Evolutionary conservation across 1,284 basidiomycete species (phyloP).

Genomic region (Austroboletus rostrupii): DNA sequence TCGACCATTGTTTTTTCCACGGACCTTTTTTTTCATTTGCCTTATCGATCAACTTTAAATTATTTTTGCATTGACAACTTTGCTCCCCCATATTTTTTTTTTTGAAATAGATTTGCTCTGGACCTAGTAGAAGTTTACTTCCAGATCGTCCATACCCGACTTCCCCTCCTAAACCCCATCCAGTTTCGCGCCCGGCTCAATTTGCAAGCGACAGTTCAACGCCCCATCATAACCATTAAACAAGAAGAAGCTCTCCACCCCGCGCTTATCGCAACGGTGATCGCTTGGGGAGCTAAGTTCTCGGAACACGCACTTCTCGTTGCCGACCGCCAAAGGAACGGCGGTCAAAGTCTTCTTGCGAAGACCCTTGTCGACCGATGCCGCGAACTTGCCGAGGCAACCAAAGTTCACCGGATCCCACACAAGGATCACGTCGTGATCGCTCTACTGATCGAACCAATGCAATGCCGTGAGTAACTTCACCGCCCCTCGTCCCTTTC

Average conservation of each 20-base stretch:
- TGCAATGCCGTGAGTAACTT: conserved; percentile 71
- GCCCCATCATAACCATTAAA: conserved; percentile 16
- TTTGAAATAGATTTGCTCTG: conserved; percentile 64
- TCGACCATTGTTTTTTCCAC: conserved; percentile 6
- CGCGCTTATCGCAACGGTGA: conserved; percentile 78
- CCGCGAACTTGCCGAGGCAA: conserved; percentile 77
- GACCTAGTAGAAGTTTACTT: conserved; percentile 89
- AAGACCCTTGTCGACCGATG: conserved; percentile 76
- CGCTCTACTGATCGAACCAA: conserved; percentile 68
- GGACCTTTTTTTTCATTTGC: conserved; percentile 17
- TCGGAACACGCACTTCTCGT: conserved; percentile 81
- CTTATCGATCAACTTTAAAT: conserved; percentile 20
- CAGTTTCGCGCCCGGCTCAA: conserved; percentile 69
- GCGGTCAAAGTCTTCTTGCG: conserved; percentile 72
- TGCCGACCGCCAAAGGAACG: conserved; percentile 69
- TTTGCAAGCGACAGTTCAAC: conserved; percentile 35
- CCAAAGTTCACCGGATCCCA: conserved; percentile 81
- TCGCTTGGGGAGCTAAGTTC: conserved; percentile 92
- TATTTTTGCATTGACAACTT: conserved; percentile 17
- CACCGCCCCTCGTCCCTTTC: conserved; percentile 6
- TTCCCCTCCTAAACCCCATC: conserved; percentile 75
- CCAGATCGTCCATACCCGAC: conserved; percentile 81
- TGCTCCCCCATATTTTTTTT: conserved; percentile 6
- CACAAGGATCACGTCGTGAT: conserved; percentile 78
- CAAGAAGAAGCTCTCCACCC: conserved; percentile 52